Evolutionary conservation across 768 basidiomycete species (phyloP).

Genomic region (Rhodotorula taiwanensis): DNA sequence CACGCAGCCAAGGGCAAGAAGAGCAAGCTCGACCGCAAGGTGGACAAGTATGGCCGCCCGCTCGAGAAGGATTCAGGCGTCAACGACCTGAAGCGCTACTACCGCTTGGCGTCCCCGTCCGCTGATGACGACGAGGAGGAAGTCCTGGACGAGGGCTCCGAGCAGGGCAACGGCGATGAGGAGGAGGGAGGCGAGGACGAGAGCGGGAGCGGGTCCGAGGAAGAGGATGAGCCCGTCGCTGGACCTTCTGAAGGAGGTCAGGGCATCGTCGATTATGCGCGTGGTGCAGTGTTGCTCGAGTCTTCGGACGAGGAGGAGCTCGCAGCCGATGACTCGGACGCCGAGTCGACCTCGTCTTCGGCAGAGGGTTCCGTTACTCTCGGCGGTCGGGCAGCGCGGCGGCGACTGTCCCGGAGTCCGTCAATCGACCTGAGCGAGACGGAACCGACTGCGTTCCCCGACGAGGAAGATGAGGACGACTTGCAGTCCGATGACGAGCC

Average conservation of each 20-base stretch:
- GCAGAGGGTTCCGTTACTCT: conserved; percentile 27
- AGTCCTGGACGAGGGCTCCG: not conserved
- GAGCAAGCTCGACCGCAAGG: conserved; percentile 37
- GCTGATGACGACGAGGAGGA: not conserved
- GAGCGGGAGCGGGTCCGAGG: conserved; percentile 26
- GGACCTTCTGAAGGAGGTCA: not conserved
- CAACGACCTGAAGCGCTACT: conserved; percentile 49
- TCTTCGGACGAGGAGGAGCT: conserved; percentile 60
- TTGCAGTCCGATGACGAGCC: conserved; percentile 46
- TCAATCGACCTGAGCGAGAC: conserved; percentile 38
- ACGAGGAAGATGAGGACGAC: conserved; percentile 62
- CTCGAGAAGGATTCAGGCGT: conserved; percentile 43
- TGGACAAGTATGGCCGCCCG: conserved; percentile 49
- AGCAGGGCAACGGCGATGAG: not conserved
- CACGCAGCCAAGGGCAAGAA: not conserved
- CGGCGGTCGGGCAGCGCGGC: conserved; percentile 13
- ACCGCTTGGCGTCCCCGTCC: conserved; percentile 43
- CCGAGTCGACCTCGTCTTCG: conserved; percentile 26
- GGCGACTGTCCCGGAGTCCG: conserved; percentile 20
- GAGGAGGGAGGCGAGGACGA: conserved; percentile 4
- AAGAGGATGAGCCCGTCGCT: conserved; percentile 5
- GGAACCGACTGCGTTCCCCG: conserved; percentile 39
- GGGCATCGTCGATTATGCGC: conserved; percentile 64
- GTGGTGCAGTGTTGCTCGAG: conserved; percentile 77
- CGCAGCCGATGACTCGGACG: conserved; percentile 42